Evolutionary conservation across 192 early-diverging fungal genomes (phyloP).

Genomic region (Coemansia sp.): DNA sequence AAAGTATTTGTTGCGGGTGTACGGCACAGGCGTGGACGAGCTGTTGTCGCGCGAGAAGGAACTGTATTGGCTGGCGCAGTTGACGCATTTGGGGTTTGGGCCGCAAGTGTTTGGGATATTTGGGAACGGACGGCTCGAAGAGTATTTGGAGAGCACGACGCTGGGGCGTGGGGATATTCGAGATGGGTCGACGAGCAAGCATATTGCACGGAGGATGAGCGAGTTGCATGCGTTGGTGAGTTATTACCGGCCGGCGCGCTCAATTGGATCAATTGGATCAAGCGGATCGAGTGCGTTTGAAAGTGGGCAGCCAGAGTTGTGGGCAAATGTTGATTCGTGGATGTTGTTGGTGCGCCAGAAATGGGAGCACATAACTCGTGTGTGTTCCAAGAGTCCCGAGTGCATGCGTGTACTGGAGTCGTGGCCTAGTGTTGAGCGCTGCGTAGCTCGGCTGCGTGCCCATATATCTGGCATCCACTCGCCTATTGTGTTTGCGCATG

Average conservation of each 20-base stretch:
- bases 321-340: constrained; percentile 70
- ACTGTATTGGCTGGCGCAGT: constrained; percentile 71
- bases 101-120: constrained; percentile 74
- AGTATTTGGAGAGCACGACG: constrained; percentile 75
- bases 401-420: constrained; percentile 34
- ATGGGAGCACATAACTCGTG: constrained; percentile 17
- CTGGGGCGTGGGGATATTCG: constrained; percentile 71
- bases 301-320: constrained; percentile 60
- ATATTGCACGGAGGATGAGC: constrained; percentile 72
- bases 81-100: constrained; percentile 72
- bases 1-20: constrained; percentile 69
- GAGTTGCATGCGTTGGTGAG: constrained; percentile 73
- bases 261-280: not conserved
- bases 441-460: constrained; percentile 53
- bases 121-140: constrained; percentile 82
- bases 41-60: constrained; percentile 79
- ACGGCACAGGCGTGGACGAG: constrained; percentile 78
- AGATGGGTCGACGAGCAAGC: constrained; percentile 59
- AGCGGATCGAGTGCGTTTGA: not conserved
- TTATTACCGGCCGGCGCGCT: constrained; percentile 54
- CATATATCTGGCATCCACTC: constrained; percentile 58
- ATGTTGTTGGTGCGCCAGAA: constrained; percentile 40
- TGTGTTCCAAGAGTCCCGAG: constrained; percentile 18
- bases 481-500: constrained; percentile 87
- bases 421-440: constrained; percentile 27